A percentile compares a stretch with the other conserved stretches of the same genome.
phyloP scores from a whole-genome alignment of 495 filamentous ascomycete genomes.

The Penicillium canariense region DNA sequence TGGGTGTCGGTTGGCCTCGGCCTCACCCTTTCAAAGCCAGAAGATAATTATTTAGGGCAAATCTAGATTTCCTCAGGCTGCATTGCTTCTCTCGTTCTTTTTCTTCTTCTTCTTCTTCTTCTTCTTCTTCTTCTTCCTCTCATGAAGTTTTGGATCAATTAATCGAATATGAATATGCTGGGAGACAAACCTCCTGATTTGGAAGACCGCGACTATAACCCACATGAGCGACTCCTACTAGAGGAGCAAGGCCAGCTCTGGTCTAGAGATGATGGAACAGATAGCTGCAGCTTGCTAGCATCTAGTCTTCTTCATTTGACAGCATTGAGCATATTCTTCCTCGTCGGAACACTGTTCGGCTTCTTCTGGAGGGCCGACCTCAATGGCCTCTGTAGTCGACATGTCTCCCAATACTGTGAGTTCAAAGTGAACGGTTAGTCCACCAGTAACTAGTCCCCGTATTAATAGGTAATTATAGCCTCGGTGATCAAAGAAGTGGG shows the following conservation, averaged over 20 bases:
- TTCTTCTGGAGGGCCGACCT: slow-evolving; percentile 26
- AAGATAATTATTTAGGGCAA: too few relatives aligned
- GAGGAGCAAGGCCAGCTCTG: slow-evolving; percentile 16
- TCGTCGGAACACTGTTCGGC: slow-evolving; percentile 19
- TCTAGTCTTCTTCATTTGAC: background rate
- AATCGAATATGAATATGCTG: slow-evolving; percentile 4
- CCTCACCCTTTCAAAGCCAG: too few relatives aligned
- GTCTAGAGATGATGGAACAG: background rate
- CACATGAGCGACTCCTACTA: slow-evolving; percentile 12
- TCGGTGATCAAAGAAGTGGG: slow-evolving; percentile 34
- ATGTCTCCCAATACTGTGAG: slow-evolving; percentile 31
- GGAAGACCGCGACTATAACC: background rate
- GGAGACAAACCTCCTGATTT: slow-evolving; percentile 1
- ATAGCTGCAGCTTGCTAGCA: background rate
- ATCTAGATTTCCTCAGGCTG: too few relatives aligned
- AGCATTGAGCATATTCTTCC: slow-evolving; percentile 6
- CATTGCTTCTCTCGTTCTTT: too few relatives aligned
- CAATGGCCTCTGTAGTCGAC: slow-evolving; percentile 16
- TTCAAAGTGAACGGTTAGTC: background rate
- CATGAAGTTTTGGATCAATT: too few relatives aligned
- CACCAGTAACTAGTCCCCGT: too few relatives aligned
- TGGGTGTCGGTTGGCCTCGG: background rate
- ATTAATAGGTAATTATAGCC: too few relatives aligned
- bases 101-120: too few relatives aligned
- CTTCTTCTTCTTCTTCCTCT: too few relatives aligned